Evolutionary conservation across 768 basidiomycete genomes (phyloP), one percentile per base, ranked within the genome.

Genomic region (Leccinum olivaceopallidum): DNA sequence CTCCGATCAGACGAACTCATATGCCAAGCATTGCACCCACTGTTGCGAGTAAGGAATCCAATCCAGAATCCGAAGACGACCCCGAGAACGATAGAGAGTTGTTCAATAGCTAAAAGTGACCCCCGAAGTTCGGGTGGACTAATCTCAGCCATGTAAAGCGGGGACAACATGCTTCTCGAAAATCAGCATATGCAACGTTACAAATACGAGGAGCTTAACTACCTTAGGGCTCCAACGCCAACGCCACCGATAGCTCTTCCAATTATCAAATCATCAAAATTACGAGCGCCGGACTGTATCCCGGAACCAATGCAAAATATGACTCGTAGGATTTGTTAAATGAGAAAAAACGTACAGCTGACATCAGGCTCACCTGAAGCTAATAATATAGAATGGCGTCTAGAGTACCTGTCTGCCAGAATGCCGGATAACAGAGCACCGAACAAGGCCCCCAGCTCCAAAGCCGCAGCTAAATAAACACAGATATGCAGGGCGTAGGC

Each of bases 31-130:
- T 37, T 10, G 16, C 4, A 74, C 84, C 37, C 66, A 89, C 89
- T 67, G 22, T 81, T 71, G 14, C 91, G 84, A 0, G 90, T 93
- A 49, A 83, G 67, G 67, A 89, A 94, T 0, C 91, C 92, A 5
- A 83, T 81, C 91, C 92, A 93, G 66, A 93, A 94, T 3, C 91
- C 91, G 14, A 90, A 74, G 0, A 94, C 90, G 6, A 92, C 90
- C 3, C 91, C 92, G 0, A 88, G 75, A 14, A 93, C 90, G 54
- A 94, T 94, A 20, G 88, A 84, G 48, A 92, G 81, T 60, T 93
- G 91, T 66, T 94, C 91, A 3, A 94, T 77, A 1, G 90, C 86
- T 74, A 92, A 80, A 20, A 94, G 80, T 0, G 90, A 90, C 10
- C 91, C 91, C 16, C 92, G 82, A 0, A 88, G 79, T 72, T 92